A percentile compares a stretch with the other conserved stretches of the same genome.
These are phyloP conservation scores for Chamaecyparis obtusa DNA, from an alignment of 75 land plant genomes.

Conservation along the genomic window DNA sequence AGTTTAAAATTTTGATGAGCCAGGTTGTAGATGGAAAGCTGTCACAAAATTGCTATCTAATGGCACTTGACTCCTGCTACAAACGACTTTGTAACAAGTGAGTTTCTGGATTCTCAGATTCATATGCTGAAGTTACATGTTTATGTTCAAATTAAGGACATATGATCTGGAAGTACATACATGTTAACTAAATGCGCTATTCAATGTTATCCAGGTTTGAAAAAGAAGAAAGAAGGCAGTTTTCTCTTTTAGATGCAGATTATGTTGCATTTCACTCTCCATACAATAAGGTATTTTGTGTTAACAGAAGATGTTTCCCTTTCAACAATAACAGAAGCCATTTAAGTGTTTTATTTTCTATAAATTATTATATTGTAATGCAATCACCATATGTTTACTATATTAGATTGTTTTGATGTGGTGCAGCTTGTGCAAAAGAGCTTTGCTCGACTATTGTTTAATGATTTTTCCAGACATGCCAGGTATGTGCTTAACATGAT, in stretches of 20 bases:
- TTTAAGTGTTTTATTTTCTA: background rate
- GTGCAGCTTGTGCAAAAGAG: slow-evolving; percentile 98
- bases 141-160: background rate
- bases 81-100: slow-evolving; percentile 76
- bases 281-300: slow-evolving; percentile 83
- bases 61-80: slow-evolving; percentile 95
- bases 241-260: slow-evolving; percentile 76
- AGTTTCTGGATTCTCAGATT: slow-evolving; percentile 13
- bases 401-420: background rate
- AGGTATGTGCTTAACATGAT: slow-evolving; percentile 39
- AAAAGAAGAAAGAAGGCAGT: slow-evolving; percentile 70
- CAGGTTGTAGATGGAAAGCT: slow-evolving; percentile 99
- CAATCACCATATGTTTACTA: background rate
- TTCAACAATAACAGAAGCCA: background rate
- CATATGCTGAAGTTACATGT: background rate
- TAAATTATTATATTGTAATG: background rate
- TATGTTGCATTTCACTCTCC: slow-evolving; percentile 93
- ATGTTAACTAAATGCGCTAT: background rate
- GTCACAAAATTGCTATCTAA: slow-evolving; percentile 93
- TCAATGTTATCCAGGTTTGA: slow-evolving; percentile 50
- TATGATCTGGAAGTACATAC: background rate
- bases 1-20: background rate
- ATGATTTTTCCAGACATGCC: slow-evolving; percentile 69
- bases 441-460: slow-evolving; percentile 85
- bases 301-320: background rate